Percentiles rank a stretch among this genome's conserved stretches.
These are phyloP conservation scores for Medicago arabica DNA, from an alignment of 306 rosid species.

Conservation along the genomic window DNA sequence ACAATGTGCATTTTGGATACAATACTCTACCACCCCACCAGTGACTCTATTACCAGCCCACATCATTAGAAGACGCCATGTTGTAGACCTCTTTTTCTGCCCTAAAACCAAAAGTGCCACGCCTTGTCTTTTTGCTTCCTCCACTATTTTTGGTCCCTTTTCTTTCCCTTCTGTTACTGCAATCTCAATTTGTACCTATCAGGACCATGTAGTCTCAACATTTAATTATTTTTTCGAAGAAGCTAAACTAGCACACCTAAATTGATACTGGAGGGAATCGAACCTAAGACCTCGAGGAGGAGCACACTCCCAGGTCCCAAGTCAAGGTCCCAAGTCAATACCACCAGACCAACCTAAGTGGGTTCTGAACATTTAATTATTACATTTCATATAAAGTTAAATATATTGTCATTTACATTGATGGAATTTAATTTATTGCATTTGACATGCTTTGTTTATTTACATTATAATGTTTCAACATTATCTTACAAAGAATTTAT, in stretches of 20 bases:
- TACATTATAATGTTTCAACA: constrained; percentile 29
- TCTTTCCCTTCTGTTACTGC: constrained; percentile 77
- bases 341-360: no score
- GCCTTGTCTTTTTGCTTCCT: constrained; percentile 82
- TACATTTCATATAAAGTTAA: constrained; percentile 9
- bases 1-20: constrained; percentile 88
- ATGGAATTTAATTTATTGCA: neutral
- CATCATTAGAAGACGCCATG: constrained; percentile 92
- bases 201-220: constrained; percentile 37
- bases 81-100: constrained; percentile 83
- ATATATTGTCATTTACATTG: neutral
- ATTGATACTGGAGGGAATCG: no score
- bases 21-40: constrained; percentile 75
- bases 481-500: constrained; percentile 4
- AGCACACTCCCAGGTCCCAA: no score
- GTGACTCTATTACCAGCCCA: constrained; percentile 69
- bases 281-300: no score
- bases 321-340: no score
- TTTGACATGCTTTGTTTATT: neutral
- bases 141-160: constrained; percentile 82
- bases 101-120: constrained; percentile 80
- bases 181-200: constrained; percentile 80
- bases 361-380: constrained; percentile 10
- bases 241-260: no score
- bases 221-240: no score